phyloP scores from a whole-genome alignment of 768 basidiomycete species.

The Calvatia gigantea region DNA sequence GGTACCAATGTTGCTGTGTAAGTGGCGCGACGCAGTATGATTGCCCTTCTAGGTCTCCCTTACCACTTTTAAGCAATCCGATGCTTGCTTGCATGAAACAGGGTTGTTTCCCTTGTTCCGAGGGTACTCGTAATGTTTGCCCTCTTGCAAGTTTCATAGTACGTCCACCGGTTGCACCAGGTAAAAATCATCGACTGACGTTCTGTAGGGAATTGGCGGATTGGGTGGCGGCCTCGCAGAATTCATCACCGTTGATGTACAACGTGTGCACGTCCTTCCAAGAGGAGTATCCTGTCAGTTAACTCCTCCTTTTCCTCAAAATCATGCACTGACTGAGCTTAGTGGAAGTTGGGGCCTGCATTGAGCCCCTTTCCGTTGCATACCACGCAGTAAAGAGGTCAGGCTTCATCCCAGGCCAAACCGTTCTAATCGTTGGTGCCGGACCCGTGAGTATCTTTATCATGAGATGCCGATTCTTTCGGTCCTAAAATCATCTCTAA shows the following conservation, averaged over 20 bases:
- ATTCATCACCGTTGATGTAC: slow-evolving; percentile 32
- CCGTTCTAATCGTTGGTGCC: slow-evolving; percentile 38
- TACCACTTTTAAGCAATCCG: slow-evolving; percentile 31
- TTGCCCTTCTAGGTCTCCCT: not conserved
- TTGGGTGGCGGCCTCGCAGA: slow-evolving; percentile 43
- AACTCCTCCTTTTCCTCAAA: not conserved
- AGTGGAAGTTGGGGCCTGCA: slow-evolving; percentile 47
- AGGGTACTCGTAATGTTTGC: slow-evolving; percentile 32
- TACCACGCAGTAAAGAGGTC: slow-evolving; percentile 42
- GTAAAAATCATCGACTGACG: not conserved
- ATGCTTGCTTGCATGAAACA: slow-evolving; percentile 35
- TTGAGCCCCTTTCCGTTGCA: slow-evolving; percentile 45
- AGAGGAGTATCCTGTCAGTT: slow-evolving; percentile 30
- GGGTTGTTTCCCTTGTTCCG: slow-evolving; percentile 30
- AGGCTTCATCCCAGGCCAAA: slow-evolving; percentile 32
- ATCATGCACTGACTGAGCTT: not conserved
- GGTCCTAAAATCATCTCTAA: slow-evolving; percentile 11
- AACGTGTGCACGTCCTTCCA: slow-evolving; percentile 36
- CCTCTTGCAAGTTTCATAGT: slow-evolving; percentile 31
- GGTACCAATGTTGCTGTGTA: slow-evolving; percentile 34
- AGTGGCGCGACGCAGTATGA: not conserved
- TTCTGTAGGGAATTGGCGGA: slow-evolving; percentile 33
- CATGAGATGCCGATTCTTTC: not conserved
- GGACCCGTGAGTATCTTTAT: slow-evolving; percentile 35
- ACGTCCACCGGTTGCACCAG: slow-evolving; percentile 13